These are phyloP conservation scores for Colletotrichum musae DNA, from an alignment of 2,329 filamentous ascomycete species.

Conservation along the genomic window DNA sequence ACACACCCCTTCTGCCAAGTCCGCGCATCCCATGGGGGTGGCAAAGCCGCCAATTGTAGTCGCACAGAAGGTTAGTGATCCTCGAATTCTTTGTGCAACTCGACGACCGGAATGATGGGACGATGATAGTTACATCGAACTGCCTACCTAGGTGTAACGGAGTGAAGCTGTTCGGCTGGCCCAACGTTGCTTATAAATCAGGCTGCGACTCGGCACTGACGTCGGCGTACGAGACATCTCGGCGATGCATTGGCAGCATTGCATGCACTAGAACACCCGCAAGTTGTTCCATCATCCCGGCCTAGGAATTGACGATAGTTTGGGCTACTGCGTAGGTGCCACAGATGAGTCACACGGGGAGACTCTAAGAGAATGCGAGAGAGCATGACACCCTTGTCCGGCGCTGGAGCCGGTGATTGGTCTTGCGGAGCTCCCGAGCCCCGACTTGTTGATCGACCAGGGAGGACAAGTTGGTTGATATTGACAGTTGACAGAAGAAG, in stretches of 20 bases:
- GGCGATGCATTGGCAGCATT: slow-evolving; percentile 11
- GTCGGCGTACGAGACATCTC: slow-evolving; percentile 12
- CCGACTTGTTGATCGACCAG: slow-evolving; percentile 12
- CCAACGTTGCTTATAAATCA: slow-evolving; percentile 13
- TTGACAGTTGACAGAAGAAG: slow-evolving; percentile 1
- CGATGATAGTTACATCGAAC: not conserved
- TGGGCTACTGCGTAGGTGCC: slow-evolving; percentile 2
- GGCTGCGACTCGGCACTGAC: not conserved
- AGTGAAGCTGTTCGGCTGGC: too few relatives aligned
- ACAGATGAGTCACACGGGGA: slow-evolving; percentile 34
- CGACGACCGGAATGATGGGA: not conserved
- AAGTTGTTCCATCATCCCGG: slow-evolving; percentile 1
- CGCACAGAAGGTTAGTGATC: not conserved
- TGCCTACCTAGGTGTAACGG: too few relatives aligned
- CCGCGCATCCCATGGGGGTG: not conserved
- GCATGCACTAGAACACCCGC: not conserved
- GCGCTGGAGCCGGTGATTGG: slow-evolving; percentile 10
- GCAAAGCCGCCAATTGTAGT: not conserved
- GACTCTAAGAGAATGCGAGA: not conserved
- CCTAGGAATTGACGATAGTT: slow-evolving; percentile 7
- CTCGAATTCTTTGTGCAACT: not conserved
- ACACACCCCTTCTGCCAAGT: not conserved
- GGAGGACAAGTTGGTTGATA: slow-evolving; percentile 14
- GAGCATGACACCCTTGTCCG: slow-evolving; percentile 17
- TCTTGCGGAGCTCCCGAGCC: slow-evolving; percentile 11